Evolutionary conservation across 108 stramenopile species (phyloP).

Genomic region (Pelagomonas calceolata): DNA sequence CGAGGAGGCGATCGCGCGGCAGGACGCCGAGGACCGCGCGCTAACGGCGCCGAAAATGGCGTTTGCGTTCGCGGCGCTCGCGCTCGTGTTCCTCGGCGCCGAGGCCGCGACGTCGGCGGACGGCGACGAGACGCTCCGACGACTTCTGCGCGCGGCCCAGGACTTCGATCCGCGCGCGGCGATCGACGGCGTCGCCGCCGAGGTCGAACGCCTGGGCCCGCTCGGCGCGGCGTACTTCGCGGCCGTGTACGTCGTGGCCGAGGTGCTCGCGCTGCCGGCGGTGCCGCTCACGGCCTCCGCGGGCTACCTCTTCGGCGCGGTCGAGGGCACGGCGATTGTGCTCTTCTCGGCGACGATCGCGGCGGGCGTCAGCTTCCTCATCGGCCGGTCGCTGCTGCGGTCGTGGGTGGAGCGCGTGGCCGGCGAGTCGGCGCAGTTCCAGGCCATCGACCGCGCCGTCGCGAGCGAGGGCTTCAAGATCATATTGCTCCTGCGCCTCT

Average conservation of each 20-base stretch:
- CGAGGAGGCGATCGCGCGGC: too few species aligned
- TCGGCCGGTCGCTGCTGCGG: slow-evolving; percentile 62
- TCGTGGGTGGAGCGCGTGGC: slow-evolving; percentile 50
- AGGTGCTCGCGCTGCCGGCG: slow-evolving; percentile 69
- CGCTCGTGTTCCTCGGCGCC: too few species aligned
- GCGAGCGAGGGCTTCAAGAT: slow-evolving; percentile 71
- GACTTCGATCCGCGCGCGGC: neutral
- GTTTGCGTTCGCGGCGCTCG: too few species aligned
- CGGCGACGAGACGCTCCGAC: too few species aligned
- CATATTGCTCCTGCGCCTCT: slow-evolving; percentile 65
- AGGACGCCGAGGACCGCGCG: too few species aligned
- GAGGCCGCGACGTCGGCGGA: too few species aligned
- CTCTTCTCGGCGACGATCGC: slow-evolving; percentile 56
- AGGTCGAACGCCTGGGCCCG: slow-evolving; percentile 1
- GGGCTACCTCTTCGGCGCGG: slow-evolving; percentile 72
- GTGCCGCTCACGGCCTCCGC: slow-evolving; percentile 67
- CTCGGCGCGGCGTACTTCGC: slow-evolving; percentile 7
- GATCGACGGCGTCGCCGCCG: neutral
- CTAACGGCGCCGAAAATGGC: too few species aligned
- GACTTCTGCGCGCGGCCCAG: too few species aligned
- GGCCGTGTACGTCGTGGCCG: slow-evolving; percentile 48
- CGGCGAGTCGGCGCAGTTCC: slow-evolving; percentile 54
- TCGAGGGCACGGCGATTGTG: slow-evolving; percentile 58
- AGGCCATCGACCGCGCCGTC: slow-evolving; percentile 65
- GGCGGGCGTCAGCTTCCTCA: slow-evolving; percentile 54